Evolutionary conservation across 2,329 filamentous ascomycete species (phyloP).

Genomic region (Epichloe sibirici): DNA sequence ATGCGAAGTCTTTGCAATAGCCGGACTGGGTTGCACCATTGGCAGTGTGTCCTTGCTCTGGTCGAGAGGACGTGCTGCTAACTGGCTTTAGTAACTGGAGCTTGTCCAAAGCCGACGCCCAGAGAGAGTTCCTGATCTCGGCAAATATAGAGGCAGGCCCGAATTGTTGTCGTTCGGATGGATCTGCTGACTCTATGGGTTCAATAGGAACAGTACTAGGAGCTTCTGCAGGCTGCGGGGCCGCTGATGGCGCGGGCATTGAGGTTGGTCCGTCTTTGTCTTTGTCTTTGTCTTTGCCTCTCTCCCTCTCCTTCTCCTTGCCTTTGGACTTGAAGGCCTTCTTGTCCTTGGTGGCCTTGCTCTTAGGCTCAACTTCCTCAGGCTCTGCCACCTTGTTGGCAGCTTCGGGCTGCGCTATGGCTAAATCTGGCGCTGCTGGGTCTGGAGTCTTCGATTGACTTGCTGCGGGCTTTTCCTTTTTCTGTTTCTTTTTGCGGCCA

Average conservation of each 20-base stretch:
- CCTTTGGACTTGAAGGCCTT: conserved; percentile 19
- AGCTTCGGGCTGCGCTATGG: background rate
- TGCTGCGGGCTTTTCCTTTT: conserved; percentile 49
- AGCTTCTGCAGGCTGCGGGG: conserved; percentile 8
- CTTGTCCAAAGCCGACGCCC: conserved; percentile 21
- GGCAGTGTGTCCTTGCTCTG: conserved; percentile 13
- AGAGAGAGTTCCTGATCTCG: conserved; percentile 22
- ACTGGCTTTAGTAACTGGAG: conserved; percentile 27
- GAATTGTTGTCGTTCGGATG: conserved; percentile 18
- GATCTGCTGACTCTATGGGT: conserved; percentile 9
- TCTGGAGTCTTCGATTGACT: conserved; percentile 5
- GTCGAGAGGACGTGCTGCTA: conserved; percentile 16
- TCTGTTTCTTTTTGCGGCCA: conserved; percentile 75
- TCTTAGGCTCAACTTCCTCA: conserved; percentile 13
- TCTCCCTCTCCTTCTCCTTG: conserved; percentile 13
- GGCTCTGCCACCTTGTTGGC: conserved; percentile 1
- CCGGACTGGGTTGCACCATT: conserved; percentile 13
- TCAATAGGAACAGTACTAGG: conserved; percentile 9
- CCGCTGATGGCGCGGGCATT: conserved; percentile 2
- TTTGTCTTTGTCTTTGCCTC: conserved; percentile 3
- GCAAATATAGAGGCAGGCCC: conserved; percentile 23
- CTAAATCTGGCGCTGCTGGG: background rate
- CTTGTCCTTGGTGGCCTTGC: conserved; percentile 19
- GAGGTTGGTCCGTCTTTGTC: conserved; percentile 6
- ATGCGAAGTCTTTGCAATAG: conserved; percentile 24